phyloP scores from a whole-genome alignment of 768 basidiomycete genomes.

The Pholiota microspora region DNA sequence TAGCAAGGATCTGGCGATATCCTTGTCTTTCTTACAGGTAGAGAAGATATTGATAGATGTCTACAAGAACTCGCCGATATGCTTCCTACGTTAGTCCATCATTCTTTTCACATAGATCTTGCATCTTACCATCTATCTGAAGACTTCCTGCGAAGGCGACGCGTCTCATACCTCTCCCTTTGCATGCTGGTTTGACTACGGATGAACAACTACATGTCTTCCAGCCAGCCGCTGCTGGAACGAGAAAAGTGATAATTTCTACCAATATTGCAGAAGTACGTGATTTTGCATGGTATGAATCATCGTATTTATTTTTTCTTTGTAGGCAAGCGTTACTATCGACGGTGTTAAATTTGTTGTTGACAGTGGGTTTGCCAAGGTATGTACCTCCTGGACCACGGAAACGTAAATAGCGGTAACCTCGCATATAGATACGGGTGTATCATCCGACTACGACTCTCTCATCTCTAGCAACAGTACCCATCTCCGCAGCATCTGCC shows the following conservation, averaged over 20 bases:
- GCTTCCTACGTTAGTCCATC: conserved; percentile 49
- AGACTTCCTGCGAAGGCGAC: conserved; percentile 56
- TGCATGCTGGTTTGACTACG: conserved; percentile 87
- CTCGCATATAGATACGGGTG: conserved; percentile 65
- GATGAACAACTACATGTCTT: conserved; percentile 90
- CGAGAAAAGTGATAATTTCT: conserved; percentile 85
- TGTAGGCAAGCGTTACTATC: conserved; percentile 91
- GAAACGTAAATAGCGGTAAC: background rate
- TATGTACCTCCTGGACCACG: conserved; percentile 24
- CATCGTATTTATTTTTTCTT: background rate
- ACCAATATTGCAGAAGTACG: conserved; percentile 95
- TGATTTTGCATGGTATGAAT: background rate
- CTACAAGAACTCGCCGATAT: conserved; percentile 79
- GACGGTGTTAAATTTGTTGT: conserved; percentile 94
- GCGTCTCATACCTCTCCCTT: conserved; percentile 64
- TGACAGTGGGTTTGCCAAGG: conserved; percentile 96
- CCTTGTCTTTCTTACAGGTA: conserved; percentile 89
- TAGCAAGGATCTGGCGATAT: conserved; percentile 88
- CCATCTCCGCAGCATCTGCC: conserved; percentile 85
- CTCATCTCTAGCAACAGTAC: conserved; percentile 79
- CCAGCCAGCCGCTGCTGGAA: conserved; percentile 67
- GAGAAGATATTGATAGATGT: conserved; percentile 94
- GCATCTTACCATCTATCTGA: background rate
- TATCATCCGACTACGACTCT: conserved; percentile 87
- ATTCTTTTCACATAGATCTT: background rate